phyloP scores from a whole-genome alignment of 2,329 filamentous ascomycete species.

The Aaosphaeria pasadenensis region DNA sequence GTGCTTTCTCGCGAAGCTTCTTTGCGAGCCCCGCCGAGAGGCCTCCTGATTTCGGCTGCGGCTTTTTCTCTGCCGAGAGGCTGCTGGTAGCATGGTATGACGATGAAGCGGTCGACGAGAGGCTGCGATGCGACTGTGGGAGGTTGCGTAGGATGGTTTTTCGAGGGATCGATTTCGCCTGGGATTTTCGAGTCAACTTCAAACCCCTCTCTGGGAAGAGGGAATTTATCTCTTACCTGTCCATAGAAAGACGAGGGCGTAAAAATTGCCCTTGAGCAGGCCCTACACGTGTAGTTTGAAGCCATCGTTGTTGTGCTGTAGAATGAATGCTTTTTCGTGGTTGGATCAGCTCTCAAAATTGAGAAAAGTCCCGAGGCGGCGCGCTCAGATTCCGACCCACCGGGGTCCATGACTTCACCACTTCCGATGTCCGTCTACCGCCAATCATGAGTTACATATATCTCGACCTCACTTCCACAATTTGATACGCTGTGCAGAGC shows the following conservation, averaged over 20 bases:
- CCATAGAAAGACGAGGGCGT: constrained; percentile 11
- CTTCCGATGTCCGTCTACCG: not conserved
- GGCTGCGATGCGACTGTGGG: constrained; percentile 12
- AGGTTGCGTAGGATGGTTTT: constrained; percentile 13
- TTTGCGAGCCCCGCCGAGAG: constrained; percentile 18
- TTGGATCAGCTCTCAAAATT: not conserved
- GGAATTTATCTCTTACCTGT: constrained; percentile 12
- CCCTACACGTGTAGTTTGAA: constrained; percentile 33
- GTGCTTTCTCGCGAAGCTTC: constrained; percentile 29
- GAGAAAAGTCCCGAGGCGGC: not conserved
- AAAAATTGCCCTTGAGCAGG: constrained; percentile 29
- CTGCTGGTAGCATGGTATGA: constrained; percentile 18
- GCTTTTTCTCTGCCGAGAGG: not conserved
- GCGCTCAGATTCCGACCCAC: not conserved
- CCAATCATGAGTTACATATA: too few relatives aligned
- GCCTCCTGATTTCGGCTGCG: constrained; percentile 10
- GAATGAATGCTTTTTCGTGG: not conserved
- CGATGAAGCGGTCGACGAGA: constrained; percentile 20
- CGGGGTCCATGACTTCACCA: not conserved
- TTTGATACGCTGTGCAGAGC: too few relatives aligned
- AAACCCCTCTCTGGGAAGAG: not conserved
- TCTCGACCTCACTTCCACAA: too few relatives aligned
- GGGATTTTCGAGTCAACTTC: constrained; percentile 3
- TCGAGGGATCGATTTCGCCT: constrained; percentile 15
- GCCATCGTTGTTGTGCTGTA: constrained; percentile 24